Evolutionary conservation across 441 rosid species (phyloP).

Genomic region (Erodium chrysanthum): DNA sequence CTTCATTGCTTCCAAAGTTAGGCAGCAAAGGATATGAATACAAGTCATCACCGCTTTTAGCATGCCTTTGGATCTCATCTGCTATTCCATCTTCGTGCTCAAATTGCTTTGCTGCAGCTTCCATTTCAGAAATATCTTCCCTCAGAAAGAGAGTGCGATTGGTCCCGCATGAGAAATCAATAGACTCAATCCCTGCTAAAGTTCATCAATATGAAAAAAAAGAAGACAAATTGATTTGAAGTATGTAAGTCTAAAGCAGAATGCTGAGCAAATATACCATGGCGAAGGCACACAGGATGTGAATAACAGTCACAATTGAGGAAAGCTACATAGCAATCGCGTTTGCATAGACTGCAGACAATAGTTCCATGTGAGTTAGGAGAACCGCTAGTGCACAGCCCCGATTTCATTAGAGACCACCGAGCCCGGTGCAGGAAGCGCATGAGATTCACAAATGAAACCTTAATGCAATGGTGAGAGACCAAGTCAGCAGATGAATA

Average conservation of each 20-base stretch:
- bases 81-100: conserved; percentile 52
- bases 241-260: conserved; percentile 10
- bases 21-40: conserved; percentile 42
- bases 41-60: conserved; percentile 39
- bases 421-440: conserved; percentile 76
- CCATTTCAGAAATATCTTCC: conserved; percentile 59
- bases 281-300: conserved; percentile 86
- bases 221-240: too few species aligned
- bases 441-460: conserved; percentile 71
- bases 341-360: conserved; percentile 82
- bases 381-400: conserved; percentile 41
- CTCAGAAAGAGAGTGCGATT: conserved; percentile 56
- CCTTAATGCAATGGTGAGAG: conserved; percentile 48
- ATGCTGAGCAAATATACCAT: conserved; percentile 46
- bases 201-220: conserved; percentile 11
- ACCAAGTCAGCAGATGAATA: conserved; percentile 47
- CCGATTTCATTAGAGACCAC: conserved; percentile 65
- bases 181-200: conserved; percentile 46
- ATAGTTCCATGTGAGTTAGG: conserved; percentile 51
- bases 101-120: conserved; percentile 73
- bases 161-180: conserved; percentile 63
- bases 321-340: conserved; percentile 86
- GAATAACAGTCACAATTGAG: conserved; percentile 57
- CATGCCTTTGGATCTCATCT: conserved; percentile 29
- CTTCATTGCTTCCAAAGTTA: conserved; percentile 24